Evolutionary conservation across 768 basidiomycete genomes (phyloP).

Genomic region (Rhodosporidiobolus odoratus): DNA sequence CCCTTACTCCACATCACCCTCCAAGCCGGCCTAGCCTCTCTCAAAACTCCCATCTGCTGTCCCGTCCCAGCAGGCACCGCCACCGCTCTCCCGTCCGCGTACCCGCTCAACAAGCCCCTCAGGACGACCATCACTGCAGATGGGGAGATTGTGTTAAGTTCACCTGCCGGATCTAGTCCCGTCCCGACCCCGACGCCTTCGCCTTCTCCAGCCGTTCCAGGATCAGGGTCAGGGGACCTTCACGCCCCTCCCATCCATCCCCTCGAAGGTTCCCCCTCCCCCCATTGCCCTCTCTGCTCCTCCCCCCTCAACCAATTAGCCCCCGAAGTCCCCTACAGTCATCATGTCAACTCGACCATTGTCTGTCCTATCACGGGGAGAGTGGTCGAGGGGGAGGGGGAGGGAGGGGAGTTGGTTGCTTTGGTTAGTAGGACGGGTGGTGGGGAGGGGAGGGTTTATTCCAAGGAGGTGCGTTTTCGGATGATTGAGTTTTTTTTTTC

Average conservation of each 20-base stretch:
- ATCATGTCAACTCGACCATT: slow-evolving; percentile 91
- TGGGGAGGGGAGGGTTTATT: slow-evolving; percentile 34
- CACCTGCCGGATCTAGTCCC: neutral
- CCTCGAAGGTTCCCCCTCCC: slow-evolving; percentile 38
- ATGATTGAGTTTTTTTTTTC: neutral
- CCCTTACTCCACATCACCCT: slow-evolving; percentile 80
- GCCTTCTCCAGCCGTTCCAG: slow-evolving; percentile 30
- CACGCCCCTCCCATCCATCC: slow-evolving; percentile 43
- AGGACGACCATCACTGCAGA: slow-evolving; percentile 13
- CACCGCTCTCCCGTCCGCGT: neutral
- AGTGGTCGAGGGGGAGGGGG: slow-evolving; percentile 72
- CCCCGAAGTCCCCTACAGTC: slow-evolving; percentile 79
- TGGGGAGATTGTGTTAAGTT: slow-evolving; percentile 17
- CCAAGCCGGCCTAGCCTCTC: slow-evolving; percentile 82
- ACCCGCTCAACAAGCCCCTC: neutral
- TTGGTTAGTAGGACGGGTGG: slow-evolving; percentile 17
- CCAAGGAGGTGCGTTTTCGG: slow-evolving; percentile 55
- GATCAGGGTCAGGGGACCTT: slow-evolving; percentile 51
- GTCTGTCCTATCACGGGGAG: slow-evolving; percentile 85
- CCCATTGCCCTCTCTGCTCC: slow-evolving; percentile 87
- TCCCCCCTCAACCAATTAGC: slow-evolving; percentile 64
- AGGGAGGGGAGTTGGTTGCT: slow-evolving; percentile 35
- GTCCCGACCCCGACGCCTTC: slow-evolving; percentile 3
- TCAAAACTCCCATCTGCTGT: slow-evolving; percentile 83
- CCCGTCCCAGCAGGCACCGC: slow-evolving; percentile 18